Evolutionary conservation across 2,329 filamentous ascomycete species (phyloP).

Genomic region (Westerdykella ornata): DNA sequence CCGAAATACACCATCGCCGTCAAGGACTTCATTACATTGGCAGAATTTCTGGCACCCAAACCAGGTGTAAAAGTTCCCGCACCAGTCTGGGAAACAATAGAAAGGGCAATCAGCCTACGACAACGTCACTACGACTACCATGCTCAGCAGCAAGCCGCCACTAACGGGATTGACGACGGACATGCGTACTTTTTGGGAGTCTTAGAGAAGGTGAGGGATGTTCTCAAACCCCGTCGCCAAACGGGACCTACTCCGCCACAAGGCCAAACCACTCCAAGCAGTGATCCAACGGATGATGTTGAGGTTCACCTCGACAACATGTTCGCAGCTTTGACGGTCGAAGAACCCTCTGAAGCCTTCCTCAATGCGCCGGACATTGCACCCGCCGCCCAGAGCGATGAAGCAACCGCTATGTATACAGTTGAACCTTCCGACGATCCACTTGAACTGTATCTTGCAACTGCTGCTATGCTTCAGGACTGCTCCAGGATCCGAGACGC

Average conservation of each 20-base stretch:
- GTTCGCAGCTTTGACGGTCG: conserved; percentile 34
- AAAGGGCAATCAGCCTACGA: too few relatives aligned
- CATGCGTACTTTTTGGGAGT: conserved; percentile 35
- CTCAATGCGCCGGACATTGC: conserved; percentile 26
- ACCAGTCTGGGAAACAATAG: too few relatives aligned
- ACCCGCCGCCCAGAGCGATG: too few relatives aligned
- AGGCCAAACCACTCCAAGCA: neutral
- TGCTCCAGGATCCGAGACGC: conserved; percentile 4
- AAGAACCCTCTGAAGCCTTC: conserved; percentile 39
- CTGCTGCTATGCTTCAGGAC: conserved; percentile 2
- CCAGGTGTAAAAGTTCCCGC: too few relatives aligned
- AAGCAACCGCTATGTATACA: too few relatives aligned
- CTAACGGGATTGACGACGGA: conserved; percentile 20
- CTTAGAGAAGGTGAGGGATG: conserved; percentile 31
- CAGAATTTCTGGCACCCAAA: conserved; percentile 30
- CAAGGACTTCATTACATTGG: conserved; percentile 37
- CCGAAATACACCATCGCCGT: conserved; percentile 34
- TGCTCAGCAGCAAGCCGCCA: too few relatives aligned
- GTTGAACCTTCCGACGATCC: too few relatives aligned
- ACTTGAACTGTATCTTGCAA: conserved; percentile 7
- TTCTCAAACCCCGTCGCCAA: conserved; percentile 16
- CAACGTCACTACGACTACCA: too few relatives aligned
- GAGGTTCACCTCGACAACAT: conserved; percentile 21
- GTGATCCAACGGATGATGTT: too few relatives aligned
- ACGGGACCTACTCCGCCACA: neutral